Base-by-base conservation (phyloP, 2,329 filamentous ascomycete genomes). In the Alternaria viburni region DNA sequence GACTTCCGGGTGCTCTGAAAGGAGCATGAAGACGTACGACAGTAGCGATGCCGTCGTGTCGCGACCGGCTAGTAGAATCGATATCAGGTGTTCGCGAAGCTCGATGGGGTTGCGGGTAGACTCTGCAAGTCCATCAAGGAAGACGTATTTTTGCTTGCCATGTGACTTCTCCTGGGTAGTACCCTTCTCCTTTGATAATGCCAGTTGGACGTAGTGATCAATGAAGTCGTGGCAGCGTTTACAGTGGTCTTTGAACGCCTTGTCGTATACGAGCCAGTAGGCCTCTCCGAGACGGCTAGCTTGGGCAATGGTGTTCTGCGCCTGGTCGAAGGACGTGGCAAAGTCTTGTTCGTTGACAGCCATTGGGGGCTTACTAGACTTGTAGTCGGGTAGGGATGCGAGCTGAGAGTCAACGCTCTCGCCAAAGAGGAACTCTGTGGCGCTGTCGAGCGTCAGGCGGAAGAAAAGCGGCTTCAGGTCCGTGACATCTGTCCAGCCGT, bases 21-120 rank as follows among this genome's bases (percentile, higher is more conserved):
- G 68, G 19, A 69, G 49, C 51, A 75, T 68, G 61, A 97, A 85
- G 47, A 88, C 85, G 88, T 92, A 97, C 0, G 89, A 91, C 0
- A 97, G 85, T 0, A 92, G 91, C 1, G 85, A 87, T 30, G 93
- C 93, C 0, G 94, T 97, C 15, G 93, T 97, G 78, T 97, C 94
- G 44, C 92, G 87, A 8, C 93, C 93, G 1, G 94, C 94, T 8
- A 97, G 86, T 3, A 97, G 86, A 19, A 97, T 88, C 49, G 91
- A 90, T 13, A 96, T 86, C 50, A 97, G 84, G 79, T 97, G 93
- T 78, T 96, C 92, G 30, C 93, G 91, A 15, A 97, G 86, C 3
- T 93, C 87, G 51, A 85, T 86, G 25, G 81, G 78, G 62, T 85
- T 81, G 43, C 91, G 87, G 1, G 93, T 96, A 79, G 91, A 93